Evolutionary conservation across 75 land plant genomes (phyloP).

Genomic region (Adiantum capillusveneris): DNA sequence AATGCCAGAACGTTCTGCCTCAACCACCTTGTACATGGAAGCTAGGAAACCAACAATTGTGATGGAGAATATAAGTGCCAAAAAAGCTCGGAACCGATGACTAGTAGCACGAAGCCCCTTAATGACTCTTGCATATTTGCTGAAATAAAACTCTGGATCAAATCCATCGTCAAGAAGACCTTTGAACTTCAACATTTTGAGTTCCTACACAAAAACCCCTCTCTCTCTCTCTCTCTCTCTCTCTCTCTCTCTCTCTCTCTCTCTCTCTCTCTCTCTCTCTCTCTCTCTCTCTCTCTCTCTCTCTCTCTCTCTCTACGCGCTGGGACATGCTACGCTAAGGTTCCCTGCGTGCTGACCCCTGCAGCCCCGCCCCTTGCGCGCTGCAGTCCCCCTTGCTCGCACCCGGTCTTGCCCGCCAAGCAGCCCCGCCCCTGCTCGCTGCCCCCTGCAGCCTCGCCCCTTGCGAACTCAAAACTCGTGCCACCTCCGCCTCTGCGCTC

Average conservation of each 20-base stretch:
- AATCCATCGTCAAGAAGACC: slow-evolving; percentile 9
- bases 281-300: slow-evolving; percentile 8
- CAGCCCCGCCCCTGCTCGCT: no score
- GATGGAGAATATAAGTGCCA: slow-evolving; percentile 18
- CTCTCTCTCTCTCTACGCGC: slow-evolving; percentile 3
- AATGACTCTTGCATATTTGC: slow-evolving; percentile 7
- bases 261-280: slow-evolving; percentile 8
- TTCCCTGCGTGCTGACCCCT: no score
- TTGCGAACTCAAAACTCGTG: no score
- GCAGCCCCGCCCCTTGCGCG: no score
- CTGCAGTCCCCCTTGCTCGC: no score
- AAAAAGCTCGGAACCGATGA: slow-evolving; percentile 21
- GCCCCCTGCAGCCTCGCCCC: no score
- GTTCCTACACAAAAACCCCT: slow-evolving; percentile 13
- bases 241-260: slow-evolving; percentile 2
- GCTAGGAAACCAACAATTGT: slow-evolving; percentile 15
- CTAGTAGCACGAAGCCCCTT: slow-evolving; percentile 19
- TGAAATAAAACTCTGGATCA: slow-evolving; percentile 18
- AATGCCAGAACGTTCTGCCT: neutral
- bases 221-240: no score
- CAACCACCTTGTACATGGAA: slow-evolving; percentile 28
- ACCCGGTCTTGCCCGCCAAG: no score
- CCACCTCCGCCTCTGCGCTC: no score
- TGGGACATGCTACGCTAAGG: no score
- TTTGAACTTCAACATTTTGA: slow-evolving; percentile 19